Evolutionary conservation across 805 yeast genomes (phyloP).

Genomic region (Saccharomycopsis schoenii): DNA sequence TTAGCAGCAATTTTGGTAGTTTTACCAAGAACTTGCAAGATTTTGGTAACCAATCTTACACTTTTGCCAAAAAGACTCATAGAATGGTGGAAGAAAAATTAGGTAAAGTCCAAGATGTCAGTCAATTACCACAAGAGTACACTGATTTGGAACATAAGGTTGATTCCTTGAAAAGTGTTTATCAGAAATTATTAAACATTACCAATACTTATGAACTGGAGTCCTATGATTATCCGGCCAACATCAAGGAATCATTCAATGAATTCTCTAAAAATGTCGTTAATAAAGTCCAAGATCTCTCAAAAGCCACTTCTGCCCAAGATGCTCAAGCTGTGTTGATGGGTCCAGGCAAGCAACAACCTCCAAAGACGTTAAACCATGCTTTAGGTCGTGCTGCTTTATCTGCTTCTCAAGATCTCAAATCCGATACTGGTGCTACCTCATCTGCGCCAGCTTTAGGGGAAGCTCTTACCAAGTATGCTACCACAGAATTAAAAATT

Average conservation of each 20-base stretch:
- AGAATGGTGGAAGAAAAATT: constrained; percentile 70
- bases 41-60: constrained; percentile 27
- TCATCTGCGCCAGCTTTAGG: constrained; percentile 33
- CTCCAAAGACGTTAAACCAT: constrained; percentile 75
- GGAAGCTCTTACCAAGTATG: constrained; percentile 54
- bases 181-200: constrained; percentile 45
- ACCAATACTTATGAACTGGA: constrained; percentile 57
- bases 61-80: constrained; percentile 71
- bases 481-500: constrained; percentile 59
- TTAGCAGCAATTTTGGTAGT: constrained; percentile 10
- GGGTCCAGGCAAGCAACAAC: constrained; percentile 37
- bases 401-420: constrained; percentile 21
- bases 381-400: constrained; percentile 73
- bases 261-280: constrained; percentile 61
- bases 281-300: constrained; percentile 52
- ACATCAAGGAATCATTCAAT: constrained; percentile 62
- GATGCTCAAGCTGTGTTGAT: constrained; percentile 72
- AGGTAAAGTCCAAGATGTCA: constrained; percentile 73
- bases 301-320: constrained; percentile 65
- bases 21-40: constrained; percentile 18
- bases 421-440: constrained; percentile 2
- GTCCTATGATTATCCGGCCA: constrained; percentile 76
- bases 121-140: constrained; percentile 78
- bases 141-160: constrained; percentile 62
- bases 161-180: constrained; percentile 62